Conservation (phyloP, 2,329 filamentous ascomycete genomes). For the Aspergillus novofumigatus region DNA sequence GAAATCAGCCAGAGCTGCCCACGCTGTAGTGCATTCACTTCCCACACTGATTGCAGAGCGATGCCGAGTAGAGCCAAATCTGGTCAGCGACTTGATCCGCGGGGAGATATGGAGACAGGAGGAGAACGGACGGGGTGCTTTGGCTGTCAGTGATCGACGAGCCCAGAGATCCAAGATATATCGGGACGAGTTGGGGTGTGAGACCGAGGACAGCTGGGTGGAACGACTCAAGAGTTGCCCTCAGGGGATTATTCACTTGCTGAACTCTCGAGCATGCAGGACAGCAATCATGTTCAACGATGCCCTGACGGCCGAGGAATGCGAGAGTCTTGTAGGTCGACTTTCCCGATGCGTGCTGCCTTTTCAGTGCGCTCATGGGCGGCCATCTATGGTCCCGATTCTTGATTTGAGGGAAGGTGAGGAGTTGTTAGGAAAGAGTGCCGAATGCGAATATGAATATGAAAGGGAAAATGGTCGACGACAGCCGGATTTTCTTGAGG, state of each 20-base stretch:
- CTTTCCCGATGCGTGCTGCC: slow-evolving; percentile 44
- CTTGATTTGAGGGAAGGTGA: slow-evolving; percentile 24
- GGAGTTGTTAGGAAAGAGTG: background rate
- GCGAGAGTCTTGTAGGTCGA: slow-evolving; percentile 32
- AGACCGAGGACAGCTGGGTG: slow-evolving; percentile 48
- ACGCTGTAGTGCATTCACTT: slow-evolving; percentile 54
- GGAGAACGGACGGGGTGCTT: slow-evolving; percentile 36
- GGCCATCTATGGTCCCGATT: slow-evolving; percentile 46
- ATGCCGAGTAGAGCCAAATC: slow-evolving; percentile 65
- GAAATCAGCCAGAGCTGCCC: slow-evolving; percentile 5
- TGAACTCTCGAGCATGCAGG: slow-evolving; percentile 48
- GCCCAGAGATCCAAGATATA: slow-evolving; percentile 1
- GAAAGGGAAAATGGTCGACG: background rate
- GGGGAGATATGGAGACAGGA: slow-evolving; percentile 67
- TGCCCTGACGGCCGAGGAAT: slow-evolving; percentile 34
- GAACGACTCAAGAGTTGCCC: slow-evolving; percentile 66
- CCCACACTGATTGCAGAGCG: slow-evolving; percentile 72
- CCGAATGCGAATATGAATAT: background rate
- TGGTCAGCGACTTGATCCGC: slow-evolving; percentile 71
- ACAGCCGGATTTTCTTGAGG: background rate
- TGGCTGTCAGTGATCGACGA: background rate
- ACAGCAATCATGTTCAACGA: slow-evolving; percentile 52
- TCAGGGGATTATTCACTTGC: slow-evolving; percentile 63
- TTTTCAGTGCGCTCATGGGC: slow-evolving; percentile 49
- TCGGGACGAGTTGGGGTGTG: background rate